These are phyloP conservation scores for Barnettozyma wickerhamii DNA, from an alignment of 805 yeast genomes.

Conservation along the genomic window DNA sequence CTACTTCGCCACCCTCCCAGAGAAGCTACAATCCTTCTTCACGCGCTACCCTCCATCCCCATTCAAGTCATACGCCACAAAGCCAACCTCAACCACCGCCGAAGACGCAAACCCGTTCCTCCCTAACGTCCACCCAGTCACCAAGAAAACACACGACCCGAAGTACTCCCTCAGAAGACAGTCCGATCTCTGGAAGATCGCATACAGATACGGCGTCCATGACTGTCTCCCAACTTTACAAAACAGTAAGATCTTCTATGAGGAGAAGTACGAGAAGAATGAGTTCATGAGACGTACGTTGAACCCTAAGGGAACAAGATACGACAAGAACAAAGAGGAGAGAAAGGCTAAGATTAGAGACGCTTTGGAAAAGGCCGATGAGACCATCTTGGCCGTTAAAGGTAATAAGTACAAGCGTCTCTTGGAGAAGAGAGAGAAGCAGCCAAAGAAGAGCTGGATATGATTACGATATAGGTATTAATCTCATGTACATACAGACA, in stretches of 20 bases:
- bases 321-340: slow-evolving; percentile 63
- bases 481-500: background rate
- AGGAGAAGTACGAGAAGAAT: slow-evolving; percentile 69
- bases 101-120: slow-evolving; percentile 81
- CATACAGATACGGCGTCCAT: slow-evolving; percentile 73
- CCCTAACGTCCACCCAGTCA: slow-evolving; percentile 79
- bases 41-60: slow-evolving; percentile 82
- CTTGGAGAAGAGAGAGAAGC: slow-evolving; percentile 21
- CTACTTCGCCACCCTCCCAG: slow-evolving; percentile 59
- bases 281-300: slow-evolving; percentile 72
- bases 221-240: slow-evolving; percentile 63
- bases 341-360: slow-evolving; percentile 58
- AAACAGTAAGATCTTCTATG: slow-evolving; percentile 59
- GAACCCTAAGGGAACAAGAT: slow-evolving; percentile 73
- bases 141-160: slow-evolving; percentile 74
- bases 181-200: slow-evolving; percentile 78
- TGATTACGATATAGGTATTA: too few species aligned
- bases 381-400: slow-evolving; percentile 49
- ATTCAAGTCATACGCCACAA: slow-evolving; percentile 57
- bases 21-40: slow-evolving; percentile 67
- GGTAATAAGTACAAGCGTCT: slow-evolving; percentile 26
- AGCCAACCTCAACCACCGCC: slow-evolving; percentile 62
- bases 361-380: slow-evolving; percentile 66
- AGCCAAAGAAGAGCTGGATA: slow-evolving; percentile 24
- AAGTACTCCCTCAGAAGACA: slow-evolving; percentile 77